Conservation (phyloP, 805 yeast species). For the Pichia gijzeniarum region DNA sequence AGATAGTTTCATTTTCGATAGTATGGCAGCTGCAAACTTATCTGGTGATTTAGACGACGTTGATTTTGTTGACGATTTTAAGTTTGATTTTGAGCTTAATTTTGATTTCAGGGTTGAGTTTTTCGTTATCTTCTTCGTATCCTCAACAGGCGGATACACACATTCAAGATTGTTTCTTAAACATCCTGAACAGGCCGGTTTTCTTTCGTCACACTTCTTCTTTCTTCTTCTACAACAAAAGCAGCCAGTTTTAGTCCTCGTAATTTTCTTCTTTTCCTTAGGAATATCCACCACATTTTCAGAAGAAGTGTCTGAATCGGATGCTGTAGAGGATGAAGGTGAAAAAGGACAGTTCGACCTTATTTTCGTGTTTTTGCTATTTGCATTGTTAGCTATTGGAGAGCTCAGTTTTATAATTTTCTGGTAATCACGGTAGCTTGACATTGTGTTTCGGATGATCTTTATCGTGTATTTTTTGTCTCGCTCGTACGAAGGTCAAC, state of each 20-base stretch:
- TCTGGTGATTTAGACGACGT: conserved; percentile 1
- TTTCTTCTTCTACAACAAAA: conserved; percentile 33
- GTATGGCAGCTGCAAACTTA: conserved; percentile 7
- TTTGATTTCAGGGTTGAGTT: conserved; percentile 7
- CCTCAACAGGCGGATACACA: conserved; percentile 27
- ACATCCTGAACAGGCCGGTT: conserved; percentile 33
- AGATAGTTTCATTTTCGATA: conserved; percentile 9
- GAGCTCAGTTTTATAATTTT: conserved; percentile 24
- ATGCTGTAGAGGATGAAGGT: not conserved
- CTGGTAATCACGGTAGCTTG: conserved; percentile 30
- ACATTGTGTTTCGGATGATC: conserved; percentile 11
- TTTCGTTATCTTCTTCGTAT: conserved; percentile 13
- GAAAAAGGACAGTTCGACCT: not conserved
- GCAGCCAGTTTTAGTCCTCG: conserved; percentile 34
- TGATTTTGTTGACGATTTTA: conserved; percentile 9
- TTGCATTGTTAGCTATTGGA: not conserved
- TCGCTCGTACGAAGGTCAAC: not conserved
- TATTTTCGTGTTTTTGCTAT: not conserved
- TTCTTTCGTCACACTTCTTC: conserved; percentile 34
- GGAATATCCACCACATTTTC: not conserved
- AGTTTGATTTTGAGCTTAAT: conserved; percentile 6
- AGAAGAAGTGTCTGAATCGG: not conserved
- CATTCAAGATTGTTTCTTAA: conserved; percentile 29
- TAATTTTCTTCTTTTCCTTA: conserved; percentile 25
- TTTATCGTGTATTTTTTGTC: not conserved